Evolutionary conservation across 495 filamentous ascomycete species (phyloP), one percentile per base, ranked within the genome.

Genomic region (Chaetomium cochliodes): DNA sequence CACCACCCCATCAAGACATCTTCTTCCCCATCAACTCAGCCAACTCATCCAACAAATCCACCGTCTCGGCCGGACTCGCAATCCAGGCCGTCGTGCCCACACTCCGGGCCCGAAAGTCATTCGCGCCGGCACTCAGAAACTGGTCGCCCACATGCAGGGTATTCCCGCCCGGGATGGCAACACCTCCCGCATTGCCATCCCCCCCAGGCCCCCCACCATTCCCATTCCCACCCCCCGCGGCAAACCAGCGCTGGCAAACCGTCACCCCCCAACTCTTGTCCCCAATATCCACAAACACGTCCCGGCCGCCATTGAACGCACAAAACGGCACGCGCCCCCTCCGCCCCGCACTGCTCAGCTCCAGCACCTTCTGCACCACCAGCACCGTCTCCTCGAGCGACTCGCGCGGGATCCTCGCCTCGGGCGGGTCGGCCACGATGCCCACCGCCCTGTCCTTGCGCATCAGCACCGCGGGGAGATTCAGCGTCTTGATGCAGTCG

Each of bases 231-330:
- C 76, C 39, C 2, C 88, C 90, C 3, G 3, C 28, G 28, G 28
- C 28, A 70, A 98, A 96, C 78, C 92, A 99, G n/a, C 85, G 81
- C 79, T 98, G 94, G 63, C 92, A 96, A 0, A 90, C 91, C 13
- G 90, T 79, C 25, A 99, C 96, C 64, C 96, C 96, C 87, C 91
- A 93, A 47, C 88, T 89, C 74, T 99, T 99, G 75, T 99, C 96
- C 55, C 96, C 96, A 69, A 99, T 97, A 77, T 99, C 96, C 44
- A 99, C 93, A 72, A 99, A 99, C 25, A 97, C 92, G 72, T 98
- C 92, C 62, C 96, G 93, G 9, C 93, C 93, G 25, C 92, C 94
- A 74, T 99, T 98, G 80, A 99, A 99, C 25, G 94, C 96, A 72
- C 96, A 99, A 72, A 99, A 99, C 1, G 96, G 94, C 22, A 99